phyloP scores from a whole-genome alignment of 1,139 yeast genomes.

The Komagataea norvegica region DNA sequence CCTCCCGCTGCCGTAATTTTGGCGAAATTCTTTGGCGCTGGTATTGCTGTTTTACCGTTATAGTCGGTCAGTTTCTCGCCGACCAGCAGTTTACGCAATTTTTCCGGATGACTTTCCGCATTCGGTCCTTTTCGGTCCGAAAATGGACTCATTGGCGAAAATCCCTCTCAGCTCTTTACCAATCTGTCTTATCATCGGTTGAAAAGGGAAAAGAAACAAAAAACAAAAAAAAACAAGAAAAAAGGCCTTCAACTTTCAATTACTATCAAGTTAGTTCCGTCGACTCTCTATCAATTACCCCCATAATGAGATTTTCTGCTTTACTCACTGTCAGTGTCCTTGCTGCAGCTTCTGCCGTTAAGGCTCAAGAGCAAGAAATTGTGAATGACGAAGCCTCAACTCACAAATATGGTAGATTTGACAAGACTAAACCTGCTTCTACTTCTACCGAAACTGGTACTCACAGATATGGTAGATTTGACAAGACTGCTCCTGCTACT shows the following conservation, averaged over 20 bases:
- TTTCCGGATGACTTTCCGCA: neutral
- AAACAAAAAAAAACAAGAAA: slow-evolving; percentile 1
- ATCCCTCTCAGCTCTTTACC: no score
- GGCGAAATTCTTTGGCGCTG: neutral
- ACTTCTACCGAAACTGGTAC: slow-evolving; percentile 37
- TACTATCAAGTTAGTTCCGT: neutral
- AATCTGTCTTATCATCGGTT: slow-evolving; percentile 2
- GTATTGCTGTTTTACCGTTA: no score
- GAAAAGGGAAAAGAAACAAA: slow-evolving; percentile 1
- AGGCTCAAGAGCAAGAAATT: slow-evolving; percentile 25
- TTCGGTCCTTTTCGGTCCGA: no score
- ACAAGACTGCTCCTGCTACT: slow-evolving; percentile 29
- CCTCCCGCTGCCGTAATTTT: neutral
- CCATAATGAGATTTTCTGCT: slow-evolving; percentile 36
- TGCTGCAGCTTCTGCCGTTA: slow-evolving; percentile 22
- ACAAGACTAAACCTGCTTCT: slow-evolving; percentile 40
- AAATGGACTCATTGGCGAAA: no score
- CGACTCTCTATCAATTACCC: neutral
- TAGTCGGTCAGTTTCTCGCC: no score
- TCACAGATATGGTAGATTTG: slow-evolving; percentile 34
- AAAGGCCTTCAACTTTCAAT: neutral
- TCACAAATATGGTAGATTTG: slow-evolving; percentile 45
- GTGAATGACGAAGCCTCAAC: slow-evolving; percentile 28
- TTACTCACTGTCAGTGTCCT: slow-evolving; percentile 25
- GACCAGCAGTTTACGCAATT: no score